These are phyloP conservation scores for Gentiana macrophylla DNA, from an alignment of 257 asterid genomes.

Conservation along the genomic window DNA sequence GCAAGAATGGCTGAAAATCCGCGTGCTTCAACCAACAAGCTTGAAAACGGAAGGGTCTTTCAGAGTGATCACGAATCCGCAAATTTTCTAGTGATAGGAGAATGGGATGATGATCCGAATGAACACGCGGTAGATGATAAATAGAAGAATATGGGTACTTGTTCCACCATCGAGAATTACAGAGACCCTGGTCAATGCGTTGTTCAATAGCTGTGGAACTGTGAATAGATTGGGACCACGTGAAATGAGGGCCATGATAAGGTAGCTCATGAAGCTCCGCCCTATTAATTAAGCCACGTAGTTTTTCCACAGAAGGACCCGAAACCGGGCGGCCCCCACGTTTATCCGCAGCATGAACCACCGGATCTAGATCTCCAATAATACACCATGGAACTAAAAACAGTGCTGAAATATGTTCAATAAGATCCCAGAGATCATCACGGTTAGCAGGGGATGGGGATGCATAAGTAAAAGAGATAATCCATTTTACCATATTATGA, in stretches of 20 bases:
- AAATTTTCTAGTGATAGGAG: not conserved
- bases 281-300: not conserved
- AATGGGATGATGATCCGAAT: not conserved
- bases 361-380: not conserved
- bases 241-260: not conserved
- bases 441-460: not conserved
- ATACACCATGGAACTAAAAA: not conserved
- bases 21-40: not conserved
- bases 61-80: not conserved
- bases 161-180: not conserved
- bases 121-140: not conserved
- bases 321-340: not conserved
- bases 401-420: not conserved
- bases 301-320: not conserved
- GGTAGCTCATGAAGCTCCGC: not conserved
- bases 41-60: not conserved
- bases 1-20: not conserved
- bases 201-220: not conserved
- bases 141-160: not conserved
- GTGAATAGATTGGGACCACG: not conserved
- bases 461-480: not conserved
- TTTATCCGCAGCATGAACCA: not conserved
- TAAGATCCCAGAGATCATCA: not conserved
- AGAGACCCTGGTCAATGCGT: not conserved
- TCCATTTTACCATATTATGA: not conserved